phyloP scores from a whole-genome alignment of 768 basidiomycete species.

The Tubosaeta brunneosetosa region DNA sequence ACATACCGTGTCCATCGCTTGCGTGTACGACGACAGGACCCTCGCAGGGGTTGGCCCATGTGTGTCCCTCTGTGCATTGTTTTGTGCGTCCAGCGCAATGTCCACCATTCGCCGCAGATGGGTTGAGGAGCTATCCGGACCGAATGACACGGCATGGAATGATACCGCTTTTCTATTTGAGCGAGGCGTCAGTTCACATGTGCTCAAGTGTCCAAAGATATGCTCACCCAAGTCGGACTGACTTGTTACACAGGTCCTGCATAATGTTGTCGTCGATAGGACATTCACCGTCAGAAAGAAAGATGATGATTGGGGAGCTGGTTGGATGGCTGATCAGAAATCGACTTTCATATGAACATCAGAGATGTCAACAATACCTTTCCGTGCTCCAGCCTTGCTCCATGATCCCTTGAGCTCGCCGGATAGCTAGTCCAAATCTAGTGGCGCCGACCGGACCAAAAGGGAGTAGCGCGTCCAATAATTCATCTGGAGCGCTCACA shows the following conservation, averaged over 20 bases:
- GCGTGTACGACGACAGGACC: too few relatives aligned
- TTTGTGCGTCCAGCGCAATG: too few relatives aligned
- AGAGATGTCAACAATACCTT: conserved; percentile 30
- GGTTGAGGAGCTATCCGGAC: too few relatives aligned
- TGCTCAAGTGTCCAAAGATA: too few relatives aligned
- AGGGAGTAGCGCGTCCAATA: conserved; percentile 37
- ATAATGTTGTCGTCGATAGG: conserved; percentile 37
- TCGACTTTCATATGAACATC: too few relatives aligned
- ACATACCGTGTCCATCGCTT: too few relatives aligned
- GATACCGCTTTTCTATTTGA: conserved; percentile 52
- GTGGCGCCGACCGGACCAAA: conserved; percentile 36
- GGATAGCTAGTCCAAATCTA: conserved; percentile 41
- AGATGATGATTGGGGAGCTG: conserved; percentile 33
- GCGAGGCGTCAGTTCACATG: neutral
- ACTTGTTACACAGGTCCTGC: conserved; percentile 10
- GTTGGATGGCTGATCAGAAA: too few relatives aligned
- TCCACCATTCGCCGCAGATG: too few relatives aligned
- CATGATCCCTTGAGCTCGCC: conserved; percentile 35
- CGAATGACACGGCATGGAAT: conserved; percentile 58
- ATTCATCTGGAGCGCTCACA: conserved; percentile 38
- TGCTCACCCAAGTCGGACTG: conserved; percentile 36
- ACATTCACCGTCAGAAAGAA: conserved; percentile 48
- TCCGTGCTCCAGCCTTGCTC: conserved; percentile 47
- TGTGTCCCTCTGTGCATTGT: too few relatives aligned
- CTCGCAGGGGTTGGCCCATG: too few relatives aligned